These are phyloP conservation scores for Dendrocalamus latiflorus DNA, from an alignment of 202 grass and related monocot genomes.

Conservation along the genomic window DNA sequence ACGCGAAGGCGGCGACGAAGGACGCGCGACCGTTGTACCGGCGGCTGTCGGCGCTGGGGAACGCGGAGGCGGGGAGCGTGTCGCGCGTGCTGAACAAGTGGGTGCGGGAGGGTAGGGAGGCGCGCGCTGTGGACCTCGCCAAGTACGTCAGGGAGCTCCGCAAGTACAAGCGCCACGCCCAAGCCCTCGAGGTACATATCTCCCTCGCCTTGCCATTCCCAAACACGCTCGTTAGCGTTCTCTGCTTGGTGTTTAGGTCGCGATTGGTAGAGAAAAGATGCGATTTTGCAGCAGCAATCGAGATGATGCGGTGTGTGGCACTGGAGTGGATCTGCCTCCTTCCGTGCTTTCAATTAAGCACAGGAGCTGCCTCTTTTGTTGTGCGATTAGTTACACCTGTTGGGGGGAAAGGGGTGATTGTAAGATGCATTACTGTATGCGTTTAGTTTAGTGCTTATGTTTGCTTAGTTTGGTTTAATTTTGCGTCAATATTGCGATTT, in stretches of 20 bases:
- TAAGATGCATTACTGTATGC: neutral
- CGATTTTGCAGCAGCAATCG: neutral
- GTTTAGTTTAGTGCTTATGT: neutral
- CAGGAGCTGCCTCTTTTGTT: neutral
- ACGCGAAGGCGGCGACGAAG: neutral
- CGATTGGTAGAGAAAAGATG: neutral
- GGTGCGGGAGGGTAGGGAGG: slow-evolving; percentile 40
- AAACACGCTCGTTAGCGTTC: neutral
- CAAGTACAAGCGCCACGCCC: slow-evolving; percentile 48
- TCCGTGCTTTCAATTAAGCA: neutral
- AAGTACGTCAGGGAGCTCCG: slow-evolving; percentile 61
- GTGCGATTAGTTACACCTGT: neutral
- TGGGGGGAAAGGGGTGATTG: neutral
- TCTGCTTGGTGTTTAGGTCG: neutral
- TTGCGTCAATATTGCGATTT: neutral
- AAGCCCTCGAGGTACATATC: slow-evolving; percentile 56
- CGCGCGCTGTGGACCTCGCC: slow-evolving; percentile 30
- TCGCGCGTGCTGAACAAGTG: slow-evolving; percentile 56
- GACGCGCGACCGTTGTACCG: slow-evolving; percentile 38
- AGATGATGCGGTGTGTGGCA: neutral
- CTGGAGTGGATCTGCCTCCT: neutral
- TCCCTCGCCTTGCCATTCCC: neutral
- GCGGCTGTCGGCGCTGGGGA: slow-evolving; percentile 41
- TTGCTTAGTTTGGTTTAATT: neutral
- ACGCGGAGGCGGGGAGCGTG: slow-evolving; percentile 39